Evolutionary conservation across 2,329 filamentous ascomycete genomes (phyloP), one percentile per base, ranked within the genome.

Genomic region (Alternaria metachromatica): DNA sequence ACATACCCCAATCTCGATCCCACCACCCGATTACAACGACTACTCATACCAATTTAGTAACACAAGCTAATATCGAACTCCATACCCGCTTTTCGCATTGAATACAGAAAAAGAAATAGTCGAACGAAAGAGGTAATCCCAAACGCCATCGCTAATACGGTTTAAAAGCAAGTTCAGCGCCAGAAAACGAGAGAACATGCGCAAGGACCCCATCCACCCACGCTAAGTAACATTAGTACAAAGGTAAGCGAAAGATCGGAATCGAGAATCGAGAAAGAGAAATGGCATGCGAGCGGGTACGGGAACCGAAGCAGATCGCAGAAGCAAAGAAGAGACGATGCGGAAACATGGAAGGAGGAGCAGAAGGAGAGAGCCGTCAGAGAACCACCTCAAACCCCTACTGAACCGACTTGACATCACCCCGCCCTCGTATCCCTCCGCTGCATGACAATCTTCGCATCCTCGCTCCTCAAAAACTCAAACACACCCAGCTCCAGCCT

Each of bases 401-500:
- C 26, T 28, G 26, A 28, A 15, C 12, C 33, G 7, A 37, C 7
- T 37, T 9, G 3, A n/a, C 33, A 41, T 64, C 26, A 56, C 33
- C n/a, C 58, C 20, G 30, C 64, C 50, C 57, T 60, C 4, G 60
- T 60, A 21, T 67, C 74, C 28, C 69, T 65, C 58, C 67, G 64
- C 48, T 71, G 67, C 73, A 79, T 72, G 15, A 77, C 67, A 59
- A 79, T 79, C 55, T 74, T 76, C 55, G 73, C 69, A 44, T 79
- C 76, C 41, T 78, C 75, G 4, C 56, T 68, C 37, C 71, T 60
- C 25, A 79, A 62, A 44, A 77, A 78, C 26, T 76, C 76, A 44
- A 79, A 78, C 0, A 78, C 67, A 7, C 65, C 68, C 28, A 74
- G 62, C 37, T 76, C 76, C 11, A 78, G 58, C 30, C 67, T 64